A percentile compares a stretch with the other conserved stretches of the same genome.
Conservation (phyloP, 2,329 filamentous ascomycete genomes). For the Alternaria incomplexa region DNA sequence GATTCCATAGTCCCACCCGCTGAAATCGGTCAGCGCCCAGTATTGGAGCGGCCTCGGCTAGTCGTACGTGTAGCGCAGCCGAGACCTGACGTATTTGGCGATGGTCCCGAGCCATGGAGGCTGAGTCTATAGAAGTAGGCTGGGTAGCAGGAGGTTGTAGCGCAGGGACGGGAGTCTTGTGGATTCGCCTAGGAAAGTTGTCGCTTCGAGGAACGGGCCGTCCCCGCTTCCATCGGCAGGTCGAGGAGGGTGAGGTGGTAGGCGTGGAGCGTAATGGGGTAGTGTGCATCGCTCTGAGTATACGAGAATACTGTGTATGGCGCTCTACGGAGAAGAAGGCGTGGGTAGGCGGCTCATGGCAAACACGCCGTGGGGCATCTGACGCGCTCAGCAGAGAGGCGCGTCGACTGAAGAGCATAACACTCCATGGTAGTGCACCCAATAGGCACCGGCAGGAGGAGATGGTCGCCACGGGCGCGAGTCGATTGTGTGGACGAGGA, state of each 20-base stretch:
- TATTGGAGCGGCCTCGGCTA: neutral
- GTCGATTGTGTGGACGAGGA: conserved; percentile 3
- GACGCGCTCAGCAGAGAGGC: conserved; percentile 34
- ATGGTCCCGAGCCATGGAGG: neutral
- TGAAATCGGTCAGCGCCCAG: neutral
- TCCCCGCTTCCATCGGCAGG: conserved; percentile 28
- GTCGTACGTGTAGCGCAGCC: conserved; percentile 1
- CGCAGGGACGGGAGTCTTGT: neutral
- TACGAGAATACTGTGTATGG: neutral
- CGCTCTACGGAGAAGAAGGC: conserved; percentile 2
- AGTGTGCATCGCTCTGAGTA: conserved; percentile 10
- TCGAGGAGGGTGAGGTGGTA: conserved; percentile 2
- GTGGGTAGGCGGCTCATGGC: conserved; percentile 17
- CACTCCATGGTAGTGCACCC: conserved; percentile 45
- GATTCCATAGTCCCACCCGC: conserved; percentile 7
- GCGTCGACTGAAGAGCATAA: conserved; percentile 42
- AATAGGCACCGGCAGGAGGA: conserved; percentile 31
- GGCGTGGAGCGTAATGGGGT: conserved; percentile 6
- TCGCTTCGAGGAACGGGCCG: conserved; percentile 20
- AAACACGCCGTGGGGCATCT: conserved; percentile 19
- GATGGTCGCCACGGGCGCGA: neutral
- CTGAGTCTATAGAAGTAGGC: neutral
- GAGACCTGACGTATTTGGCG: neutral
- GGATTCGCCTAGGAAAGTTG: neutral
- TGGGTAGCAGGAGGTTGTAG: neutral